phyloP scores from a whole-genome alignment of 129 eudicot genomes.

The Artemisia argyi region DNA sequence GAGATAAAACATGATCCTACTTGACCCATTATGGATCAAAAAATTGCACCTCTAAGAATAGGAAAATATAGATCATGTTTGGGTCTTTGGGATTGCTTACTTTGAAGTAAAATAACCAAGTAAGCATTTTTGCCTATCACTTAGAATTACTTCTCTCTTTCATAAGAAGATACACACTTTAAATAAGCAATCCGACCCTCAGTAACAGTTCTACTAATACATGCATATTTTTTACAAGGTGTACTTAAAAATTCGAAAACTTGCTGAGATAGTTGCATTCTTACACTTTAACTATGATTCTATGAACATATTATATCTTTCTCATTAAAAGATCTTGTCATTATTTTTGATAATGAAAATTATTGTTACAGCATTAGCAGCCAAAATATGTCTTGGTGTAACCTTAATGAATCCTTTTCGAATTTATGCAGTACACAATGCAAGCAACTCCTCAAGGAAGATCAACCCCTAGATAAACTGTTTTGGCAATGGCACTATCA shows the following conservation, averaged over 20 bases:
- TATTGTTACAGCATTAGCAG: neutral
- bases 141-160: too few relatives aligned
- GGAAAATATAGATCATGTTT: neutral
- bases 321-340: neutral
- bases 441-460: conserved; percentile 37
- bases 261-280: neutral
- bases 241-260: neutral
- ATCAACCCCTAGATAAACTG: conserved; percentile 32
- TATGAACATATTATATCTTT: neutral
- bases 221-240: too few relatives aligned
- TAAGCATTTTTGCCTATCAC: neutral
- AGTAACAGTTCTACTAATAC: too few relatives aligned
- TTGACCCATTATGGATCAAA: conserved; percentile 1
- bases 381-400: conserved; percentile 3
- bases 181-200: too few relatives aligned
- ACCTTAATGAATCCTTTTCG: conserved; percentile 5
- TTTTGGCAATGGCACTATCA: conserved; percentile 4
- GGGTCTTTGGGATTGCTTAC: too few relatives aligned
- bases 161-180: too few relatives aligned
- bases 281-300: neutral
- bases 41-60: conserved; percentile 5
- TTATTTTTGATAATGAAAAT: neutral
- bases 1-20: too few relatives aligned
- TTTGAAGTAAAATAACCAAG: too few relatives aligned
- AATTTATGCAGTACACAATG: conserved; percentile 30